A percentile compares a stretch with the other conserved stretches of the same genome.
These are phyloP conservation scores for Tillandsia fasciculata DNA, from an alignment of 176 grass and related monocot species.

Conservation along the genomic window DNA sequence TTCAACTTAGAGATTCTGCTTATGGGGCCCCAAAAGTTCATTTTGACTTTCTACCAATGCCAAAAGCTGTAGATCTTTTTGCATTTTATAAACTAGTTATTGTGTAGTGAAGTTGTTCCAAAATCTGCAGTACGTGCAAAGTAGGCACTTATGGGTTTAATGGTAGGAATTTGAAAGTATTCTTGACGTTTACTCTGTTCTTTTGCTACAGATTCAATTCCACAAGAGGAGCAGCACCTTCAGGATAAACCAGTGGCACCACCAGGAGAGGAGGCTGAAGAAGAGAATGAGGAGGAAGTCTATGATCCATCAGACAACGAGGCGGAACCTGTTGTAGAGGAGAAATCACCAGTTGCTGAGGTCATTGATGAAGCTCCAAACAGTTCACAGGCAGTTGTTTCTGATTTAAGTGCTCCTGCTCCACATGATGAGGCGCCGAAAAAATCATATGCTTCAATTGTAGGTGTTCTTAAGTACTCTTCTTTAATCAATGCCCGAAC, in stretches of 20 bases:
- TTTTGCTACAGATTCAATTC: not conserved
- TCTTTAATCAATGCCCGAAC: not conserved
- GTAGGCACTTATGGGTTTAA: too few relatives aligned
- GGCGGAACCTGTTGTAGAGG: constrained; percentile 27
- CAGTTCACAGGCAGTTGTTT: constrained; percentile 15
- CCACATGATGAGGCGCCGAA: constrained; percentile 49
- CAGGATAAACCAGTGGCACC: constrained; percentile 10
- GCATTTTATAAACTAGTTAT: too few relatives aligned
- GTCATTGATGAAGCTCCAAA: constrained; percentile 51
- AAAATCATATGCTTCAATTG: constrained; percentile 89
- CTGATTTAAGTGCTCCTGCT: constrained; percentile 4
- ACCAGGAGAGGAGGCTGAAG: constrained; percentile 34
- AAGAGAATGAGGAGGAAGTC: constrained; percentile 30
- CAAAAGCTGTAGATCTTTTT: too few relatives aligned
- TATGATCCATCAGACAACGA: constrained; percentile 44
- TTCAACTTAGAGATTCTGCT: too few relatives aligned
- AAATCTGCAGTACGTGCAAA: too few relatives aligned
- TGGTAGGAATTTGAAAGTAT: not conserved
- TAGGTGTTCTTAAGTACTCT: constrained; percentile 29
- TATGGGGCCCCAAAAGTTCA: too few relatives aligned
- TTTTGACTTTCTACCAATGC: too few relatives aligned
- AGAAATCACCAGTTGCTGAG: constrained; percentile 43
- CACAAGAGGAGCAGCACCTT: constrained; percentile 19
- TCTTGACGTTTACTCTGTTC: not conserved
- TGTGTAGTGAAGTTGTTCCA: too few relatives aligned